phyloP scores from a whole-genome alignment of 148 eudicot genomes.

The Chenopodium suecicum region DNA sequence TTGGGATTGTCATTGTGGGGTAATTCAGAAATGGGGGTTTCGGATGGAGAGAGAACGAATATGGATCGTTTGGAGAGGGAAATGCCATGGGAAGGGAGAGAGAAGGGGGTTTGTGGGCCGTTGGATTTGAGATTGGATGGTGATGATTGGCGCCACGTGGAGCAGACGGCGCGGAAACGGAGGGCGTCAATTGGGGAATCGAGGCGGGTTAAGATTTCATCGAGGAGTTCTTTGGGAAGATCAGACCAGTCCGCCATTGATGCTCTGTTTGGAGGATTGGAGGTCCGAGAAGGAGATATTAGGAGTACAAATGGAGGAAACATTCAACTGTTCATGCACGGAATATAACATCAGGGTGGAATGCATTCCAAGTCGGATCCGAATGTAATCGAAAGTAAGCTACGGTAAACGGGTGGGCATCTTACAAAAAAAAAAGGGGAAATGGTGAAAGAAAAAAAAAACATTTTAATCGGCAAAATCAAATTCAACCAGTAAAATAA shows the following conservation, averaged over 20 bases:
- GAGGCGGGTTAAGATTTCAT: constrained; percentile 46
- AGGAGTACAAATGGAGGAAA: background rate
- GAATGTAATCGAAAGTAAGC: too few species aligned
- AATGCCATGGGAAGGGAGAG: constrained; percentile 21
- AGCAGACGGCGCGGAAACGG: constrained; percentile 70
- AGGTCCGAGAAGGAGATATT: background rate
- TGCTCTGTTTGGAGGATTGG: background rate
- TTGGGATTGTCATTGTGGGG: background rate
- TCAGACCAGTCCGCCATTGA: constrained; percentile 66
- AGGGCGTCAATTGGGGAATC: constrained; percentile 42
- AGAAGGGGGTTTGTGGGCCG: constrained; percentile 21
- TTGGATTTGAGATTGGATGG: background rate
- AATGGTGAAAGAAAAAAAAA: too few species aligned
- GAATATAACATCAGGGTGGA: too few species aligned
- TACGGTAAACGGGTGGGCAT: too few species aligned
- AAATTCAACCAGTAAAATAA: too few species aligned
- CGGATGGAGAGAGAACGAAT: constrained; percentile 28
- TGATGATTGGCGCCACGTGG: constrained; percentile 52
- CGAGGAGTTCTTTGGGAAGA: constrained; percentile 60
- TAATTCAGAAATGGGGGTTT: background rate
- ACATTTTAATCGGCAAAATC: too few species aligned
- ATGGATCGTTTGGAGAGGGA: constrained; percentile 59
- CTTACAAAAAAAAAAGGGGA: too few species aligned
- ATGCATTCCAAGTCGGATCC: too few species aligned
- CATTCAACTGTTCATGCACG: too few species aligned